phyloP scores from a whole-genome alignment of 805 yeast species.

The Saccharomycopsis synnaedendra region DNA sequence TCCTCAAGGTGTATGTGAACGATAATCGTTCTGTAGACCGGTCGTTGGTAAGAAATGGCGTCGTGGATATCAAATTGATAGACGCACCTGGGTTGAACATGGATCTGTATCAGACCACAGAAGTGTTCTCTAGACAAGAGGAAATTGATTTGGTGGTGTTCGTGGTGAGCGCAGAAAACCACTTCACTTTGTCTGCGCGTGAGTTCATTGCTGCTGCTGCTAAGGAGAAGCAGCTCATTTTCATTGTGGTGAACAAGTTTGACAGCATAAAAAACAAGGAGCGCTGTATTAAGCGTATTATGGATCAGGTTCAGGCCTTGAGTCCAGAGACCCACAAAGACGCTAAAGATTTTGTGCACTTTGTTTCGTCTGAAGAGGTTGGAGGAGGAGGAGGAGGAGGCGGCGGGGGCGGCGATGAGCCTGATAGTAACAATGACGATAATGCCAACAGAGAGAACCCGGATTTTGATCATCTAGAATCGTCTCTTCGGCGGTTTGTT shows the following conservation, averaged over 20 bases:
- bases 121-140: conserved; percentile 90
- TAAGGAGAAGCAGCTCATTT: conserved; percentile 80
- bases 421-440: conserved; percentile 22
- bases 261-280: conserved; percentile 77
- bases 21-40: conserved; percentile 60
- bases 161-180: conserved; percentile 94
- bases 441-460: conserved; percentile 33
- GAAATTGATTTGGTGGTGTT: conserved; percentile 94
- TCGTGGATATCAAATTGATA: conserved; percentile 81
- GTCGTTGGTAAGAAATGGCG: conserved; percentile 76
- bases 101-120: conserved; percentile 90
- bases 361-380: conserved; percentile 58
- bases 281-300: conserved; percentile 62
- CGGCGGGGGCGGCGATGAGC: conserved; percentile 22
- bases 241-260: conserved; percentile 88
- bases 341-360: conserved; percentile 86
- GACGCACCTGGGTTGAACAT: conserved; percentile 97
- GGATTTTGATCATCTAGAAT: conserved; percentile 75
- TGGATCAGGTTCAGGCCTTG: conserved; percentile 74
- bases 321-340: conserved; percentile 90
- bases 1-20: conserved; percentile 71
- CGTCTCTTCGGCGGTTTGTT: conserved; percentile 73
- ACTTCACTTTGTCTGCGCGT: conserved; percentile 85
- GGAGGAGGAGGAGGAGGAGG: conserved; percentile 25
- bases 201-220: conserved; percentile 90